Percentiles rank a stretch among this genome's conserved stretches.
phyloP scores from a whole-genome alignment of 768 basidiomycete species.

The Udeniomyces megalosporus region DNA sequence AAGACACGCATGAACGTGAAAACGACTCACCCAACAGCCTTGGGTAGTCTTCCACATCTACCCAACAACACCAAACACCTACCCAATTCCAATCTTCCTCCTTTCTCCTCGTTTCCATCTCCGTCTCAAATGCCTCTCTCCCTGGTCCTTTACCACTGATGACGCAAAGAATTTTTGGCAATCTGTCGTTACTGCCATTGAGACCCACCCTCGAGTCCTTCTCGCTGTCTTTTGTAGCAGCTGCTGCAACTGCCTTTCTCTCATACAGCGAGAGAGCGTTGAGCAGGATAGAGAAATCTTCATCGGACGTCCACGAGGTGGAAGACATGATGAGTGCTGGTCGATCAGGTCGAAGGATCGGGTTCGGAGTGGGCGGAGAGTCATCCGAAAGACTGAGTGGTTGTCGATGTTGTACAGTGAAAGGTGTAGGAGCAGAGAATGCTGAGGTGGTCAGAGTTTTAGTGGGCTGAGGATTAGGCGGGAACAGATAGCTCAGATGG shows the following conservation, averaged over 20 bases:
- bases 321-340: constrained; percentile 78
- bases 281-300: constrained; percentile 76
- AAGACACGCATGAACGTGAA: not conserved
- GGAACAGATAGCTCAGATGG: constrained; percentile 33
- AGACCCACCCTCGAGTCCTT: constrained; percentile 17
- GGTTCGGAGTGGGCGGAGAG: constrained; percentile 22
- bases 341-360: constrained; percentile 48
- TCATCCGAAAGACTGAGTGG: constrained; percentile 7
- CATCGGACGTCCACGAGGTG: constrained; percentile 95
- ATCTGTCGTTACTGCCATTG: not conserved
- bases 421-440: constrained; percentile 41
- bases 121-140: constrained; percentile 52
- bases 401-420: not conserved
- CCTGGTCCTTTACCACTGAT: constrained; percentile 85
- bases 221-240: not conserved
- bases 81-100: constrained; percentile 53
- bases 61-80: constrained; percentile 65
- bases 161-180: constrained; percentile 57
- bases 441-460: not conserved
- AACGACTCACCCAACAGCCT: constrained; percentile 49
- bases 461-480: constrained; percentile 28
- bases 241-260: no score
- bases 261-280: constrained; percentile 61
- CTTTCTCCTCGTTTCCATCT: constrained; percentile 44
- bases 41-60: constrained; percentile 82